Base-by-base conservation (phyloP, 441 rosid genomes). In the Cnidoscolus chayamansa region DNA sequence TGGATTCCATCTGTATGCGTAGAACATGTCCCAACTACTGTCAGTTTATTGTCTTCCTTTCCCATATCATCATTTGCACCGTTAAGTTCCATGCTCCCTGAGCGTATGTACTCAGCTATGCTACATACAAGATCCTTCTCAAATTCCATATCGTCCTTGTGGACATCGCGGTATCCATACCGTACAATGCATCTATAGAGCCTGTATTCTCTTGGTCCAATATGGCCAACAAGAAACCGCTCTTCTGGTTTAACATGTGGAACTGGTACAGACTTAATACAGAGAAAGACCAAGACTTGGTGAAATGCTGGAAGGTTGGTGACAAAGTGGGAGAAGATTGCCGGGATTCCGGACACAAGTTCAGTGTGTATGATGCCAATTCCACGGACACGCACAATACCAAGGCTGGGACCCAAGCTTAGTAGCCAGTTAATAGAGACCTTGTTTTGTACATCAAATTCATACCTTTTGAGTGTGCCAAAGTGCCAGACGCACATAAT, bases 251-350 rank as follows among this genome's bases (percentile, higher is more conserved):
- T 83, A 31, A 94, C 99, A 20, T 90, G 97, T 0, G 98, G 98
- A 50, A 94, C 96, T 0, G 99, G 94, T 19, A 94, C 98, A 0
- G 99, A 92, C 74, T 94, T 94, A 31, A 92, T 82, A 76, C 99
- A 94, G 72, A 94, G 90, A 74, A 94, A 94, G 64, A 90, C 90
- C 9, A 94, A 79, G 70, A 92, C 93, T 74, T 94, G 93, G 71
- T 94, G 99, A 71, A 94, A 94, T 11, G 99, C 99, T 15, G 99
- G 98, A 75, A 94, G 92, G 81, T 94, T 94, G 72, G 98, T 90
- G 60, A 94, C 97, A 19, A 92, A 92, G 76, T 94, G 99, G 67
- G 98, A 94, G 88, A 92, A 94, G 74, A 94, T 90, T 0, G 97
- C 90, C 0, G 99, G 99, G 78, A 94, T 85, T 67, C 99, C 99